phyloP scores from a whole-genome alignment of 2,329 filamentous ascomycete genomes.

The Sporothrix inflata region DNA sequence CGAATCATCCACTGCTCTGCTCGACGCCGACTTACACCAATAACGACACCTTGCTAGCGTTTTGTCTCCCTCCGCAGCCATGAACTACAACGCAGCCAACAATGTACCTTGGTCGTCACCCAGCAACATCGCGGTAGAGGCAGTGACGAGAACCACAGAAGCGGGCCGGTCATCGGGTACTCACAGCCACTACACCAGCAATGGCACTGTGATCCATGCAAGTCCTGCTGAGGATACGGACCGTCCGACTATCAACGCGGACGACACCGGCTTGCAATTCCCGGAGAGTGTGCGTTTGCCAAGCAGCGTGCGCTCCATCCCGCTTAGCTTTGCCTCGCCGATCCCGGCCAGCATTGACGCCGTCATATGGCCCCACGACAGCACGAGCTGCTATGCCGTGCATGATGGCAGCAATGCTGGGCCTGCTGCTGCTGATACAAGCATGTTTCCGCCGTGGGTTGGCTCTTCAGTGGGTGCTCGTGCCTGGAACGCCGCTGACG shows the following conservation, averaged over 20 bases:
- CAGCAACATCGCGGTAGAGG: neutral
- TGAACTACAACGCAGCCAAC: neutral
- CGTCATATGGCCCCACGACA: neutral
- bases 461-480: neutral
- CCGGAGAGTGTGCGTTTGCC: neutral
- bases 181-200: neutral
- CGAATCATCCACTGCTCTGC: neutral
- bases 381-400: neutral
- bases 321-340: neutral
- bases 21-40: neutral
- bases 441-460: slow-evolving; percentile 2
- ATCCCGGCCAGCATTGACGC: neutral
- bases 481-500: slow-evolving; percentile 37
- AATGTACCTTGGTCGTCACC: neutral
- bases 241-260: too few relatives aligned
- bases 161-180: neutral
- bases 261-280: neutral
- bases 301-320: neutral
- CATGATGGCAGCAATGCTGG: neutral
- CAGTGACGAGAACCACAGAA: neutral
- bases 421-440: too few relatives aligned
- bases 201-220: neutral
- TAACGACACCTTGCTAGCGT: neutral
- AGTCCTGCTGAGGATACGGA: neutral
- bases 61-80: neutral